Evolutionary conservation across 2,329 filamentous ascomycete genomes (phyloP).

Genomic region (Leptographium radiaticola): DNA sequence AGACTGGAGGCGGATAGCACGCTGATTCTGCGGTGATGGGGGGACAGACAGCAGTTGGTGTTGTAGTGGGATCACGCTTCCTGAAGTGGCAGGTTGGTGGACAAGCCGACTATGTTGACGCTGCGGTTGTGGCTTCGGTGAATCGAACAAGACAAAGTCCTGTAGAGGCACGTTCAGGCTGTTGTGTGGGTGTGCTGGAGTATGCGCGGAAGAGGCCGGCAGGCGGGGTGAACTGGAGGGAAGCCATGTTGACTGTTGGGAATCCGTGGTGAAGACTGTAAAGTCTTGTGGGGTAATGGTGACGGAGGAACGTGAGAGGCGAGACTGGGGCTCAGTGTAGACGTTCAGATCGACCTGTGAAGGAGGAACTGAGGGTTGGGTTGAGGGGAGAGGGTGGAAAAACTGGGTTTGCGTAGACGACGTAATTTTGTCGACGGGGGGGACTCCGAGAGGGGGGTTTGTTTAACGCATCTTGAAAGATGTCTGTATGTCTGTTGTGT

Average conservation of each 20-base stretch:
- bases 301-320: conserved; percentile 40
- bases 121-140: conserved; percentile 22
- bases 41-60: conserved; percentile 29
- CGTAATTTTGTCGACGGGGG: conserved; percentile 38
- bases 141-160: conserved; percentile 71
- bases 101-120: conserved; percentile 29
- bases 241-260: conserved; percentile 64
- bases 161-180: conserved; percentile 35
- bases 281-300: conserved; percentile 54
- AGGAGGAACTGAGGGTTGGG: conserved; percentile 37
- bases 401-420: conserved; percentile 25
- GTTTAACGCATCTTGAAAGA: conserved; percentile 47
- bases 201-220: conserved; percentile 48
- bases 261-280: conserved; percentile 73
- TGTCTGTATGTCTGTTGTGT: conserved; percentile 16
- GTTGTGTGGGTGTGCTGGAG: conserved; percentile 38
- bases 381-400: conserved; percentile 24
- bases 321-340: conserved; percentile 43
- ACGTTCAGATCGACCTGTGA: conserved; percentile 54
- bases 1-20: conserved; percentile 43
- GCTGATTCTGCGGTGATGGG: conserved; percentile 40
- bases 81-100: conserved; percentile 23
- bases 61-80: conserved; percentile 19
- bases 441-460: conserved; percentile 23
- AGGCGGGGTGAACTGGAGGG: conserved; percentile 52